Evolutionary conservation across 805 yeast genomes (phyloP), one percentile per base, ranked within the genome.

Genomic region (Lipomyces chichibuensis): DNA sequence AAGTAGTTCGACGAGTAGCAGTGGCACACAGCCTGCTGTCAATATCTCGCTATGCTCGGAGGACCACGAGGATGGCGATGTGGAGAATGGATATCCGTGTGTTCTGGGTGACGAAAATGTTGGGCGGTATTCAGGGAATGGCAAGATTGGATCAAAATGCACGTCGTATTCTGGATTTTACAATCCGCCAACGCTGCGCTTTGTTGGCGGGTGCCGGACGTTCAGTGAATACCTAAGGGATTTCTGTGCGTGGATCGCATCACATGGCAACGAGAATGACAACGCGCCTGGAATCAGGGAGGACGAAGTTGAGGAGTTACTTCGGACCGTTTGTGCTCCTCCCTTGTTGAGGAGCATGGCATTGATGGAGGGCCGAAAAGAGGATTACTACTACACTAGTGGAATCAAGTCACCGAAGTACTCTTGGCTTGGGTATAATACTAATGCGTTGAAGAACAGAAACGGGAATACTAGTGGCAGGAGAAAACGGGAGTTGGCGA

Each of bases 181-280:
- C 20, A 37, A 35, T 53, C 71, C 71, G 52, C 52, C 57, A 20
- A 20, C 58, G n/a, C 46, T 68, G 51, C 54, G 63, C 3, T 65
- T 62, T 33, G 64, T 35, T 13, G 61, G 59, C 13, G 64, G 69
- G 13, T 39, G 66, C 46, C 46, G 65, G n/a, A 39, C 71, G 23
- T 68, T 68, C 43, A 58, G 69, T 9, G 71, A 67, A 32, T 67
- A 65, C 46, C 29, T 67, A 55, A 46, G 52, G 9, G 13, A 23
- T 11, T 33, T 53, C 32, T 59, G 60, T 43, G 53, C 57, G n/a
- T 23, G 23, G 20, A 25, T 53, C 33, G 23, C 53, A 20, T 51
- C 33, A 23, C 46, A 32, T 46, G 52, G 29, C 53, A 17, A n/a
- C 52, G 52, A 43, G 49, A 27, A 43, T 20, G 33, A 43, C 52